phyloP scores from a whole-genome alignment of 2,329 filamentous ascomycete species.

The Didymosphaeria variabile region DNA sequence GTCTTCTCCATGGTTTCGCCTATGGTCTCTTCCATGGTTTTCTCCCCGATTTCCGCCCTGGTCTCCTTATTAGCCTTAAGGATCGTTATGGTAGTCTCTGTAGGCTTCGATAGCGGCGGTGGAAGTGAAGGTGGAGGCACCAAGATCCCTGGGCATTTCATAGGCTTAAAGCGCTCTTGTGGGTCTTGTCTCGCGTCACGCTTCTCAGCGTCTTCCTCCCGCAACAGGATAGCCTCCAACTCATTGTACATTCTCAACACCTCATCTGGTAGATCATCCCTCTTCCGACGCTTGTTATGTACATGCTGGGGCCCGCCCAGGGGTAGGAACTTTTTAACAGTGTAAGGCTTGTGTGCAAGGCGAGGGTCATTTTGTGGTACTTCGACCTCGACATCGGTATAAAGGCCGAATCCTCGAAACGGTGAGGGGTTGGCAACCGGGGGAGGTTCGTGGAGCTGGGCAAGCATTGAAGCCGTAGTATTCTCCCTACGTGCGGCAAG shows the following conservation, averaged over 20 bases:
- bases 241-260: background rate
- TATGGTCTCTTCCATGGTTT: too few relatives aligned
- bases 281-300: background rate
- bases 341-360: background rate
- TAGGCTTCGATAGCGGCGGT: background rate
- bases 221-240: background rate
- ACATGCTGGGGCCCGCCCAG: constrained; percentile 2
- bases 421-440: background rate
- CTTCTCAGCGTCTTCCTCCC: background rate
- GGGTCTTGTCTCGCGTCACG: background rate
- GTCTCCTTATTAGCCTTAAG: too few relatives aligned
- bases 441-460: background rate
- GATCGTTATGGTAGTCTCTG: background rate
- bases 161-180: background rate
- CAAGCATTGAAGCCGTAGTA: constrained; percentile 2
- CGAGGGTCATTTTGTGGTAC: background rate
- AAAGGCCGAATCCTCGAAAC: background rate
- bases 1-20: background rate
- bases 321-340: background rate
- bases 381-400: constrained; percentile 5
- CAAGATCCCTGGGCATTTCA: background rate
- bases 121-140: background rate
- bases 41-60: too few relatives aligned
- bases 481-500: background rate
- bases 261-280: background rate